These are phyloP conservation scores for Cymbidium sinense DNA, from an alignment of 106 monocot species.

Conservation along the genomic window DNA sequence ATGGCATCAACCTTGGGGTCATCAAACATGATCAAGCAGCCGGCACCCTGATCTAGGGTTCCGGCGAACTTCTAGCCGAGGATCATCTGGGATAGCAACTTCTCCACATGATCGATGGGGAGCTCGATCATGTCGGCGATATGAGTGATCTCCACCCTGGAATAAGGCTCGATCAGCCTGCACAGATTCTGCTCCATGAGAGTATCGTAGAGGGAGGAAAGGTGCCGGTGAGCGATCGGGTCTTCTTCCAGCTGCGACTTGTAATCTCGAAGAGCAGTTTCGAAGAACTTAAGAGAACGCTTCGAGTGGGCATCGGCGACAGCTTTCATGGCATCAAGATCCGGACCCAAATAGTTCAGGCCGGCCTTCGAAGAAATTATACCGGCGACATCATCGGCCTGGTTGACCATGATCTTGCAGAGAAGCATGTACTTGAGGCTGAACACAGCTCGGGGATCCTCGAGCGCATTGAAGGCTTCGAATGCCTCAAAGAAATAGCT, in stretches of 20 bases:
- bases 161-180: conserved; percentile 86
- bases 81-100: conserved; percentile 89
- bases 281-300: conserved; percentile 74
- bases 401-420: conserved; percentile 97
- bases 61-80: conserved; percentile 96
- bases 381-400: conserved; percentile 88
- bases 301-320: conserved; percentile 85
- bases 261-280: conserved; percentile 68
- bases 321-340: conserved; percentile 98
- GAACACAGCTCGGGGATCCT: conserved; percentile 74
- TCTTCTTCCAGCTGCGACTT: conserved; percentile 87
- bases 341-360: conserved; percentile 69
- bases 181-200: conserved; percentile 93
- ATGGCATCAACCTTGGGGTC: conserved; percentile 68
- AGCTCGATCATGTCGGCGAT: conserved; percentile 81
- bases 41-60: conserved; percentile 83
- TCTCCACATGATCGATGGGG: conserved; percentile 73
- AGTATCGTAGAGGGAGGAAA: conserved; percentile 86
- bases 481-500: conserved; percentile 98
- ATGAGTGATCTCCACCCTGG: conserved; percentile 74
- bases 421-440: conserved; percentile 97
- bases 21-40: conserved; percentile 79
- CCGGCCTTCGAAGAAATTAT: conserved; percentile 97
- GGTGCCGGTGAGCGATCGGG: conserved; percentile 88
- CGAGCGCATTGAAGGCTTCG: conserved; percentile 87